A percentile compares a stretch with the other conserved stretches of the same genome.
Evolutionary conservation across 2,329 filamentous ascomycete species (phyloP).

Genomic region (Colletotrichum incanum): DNA sequence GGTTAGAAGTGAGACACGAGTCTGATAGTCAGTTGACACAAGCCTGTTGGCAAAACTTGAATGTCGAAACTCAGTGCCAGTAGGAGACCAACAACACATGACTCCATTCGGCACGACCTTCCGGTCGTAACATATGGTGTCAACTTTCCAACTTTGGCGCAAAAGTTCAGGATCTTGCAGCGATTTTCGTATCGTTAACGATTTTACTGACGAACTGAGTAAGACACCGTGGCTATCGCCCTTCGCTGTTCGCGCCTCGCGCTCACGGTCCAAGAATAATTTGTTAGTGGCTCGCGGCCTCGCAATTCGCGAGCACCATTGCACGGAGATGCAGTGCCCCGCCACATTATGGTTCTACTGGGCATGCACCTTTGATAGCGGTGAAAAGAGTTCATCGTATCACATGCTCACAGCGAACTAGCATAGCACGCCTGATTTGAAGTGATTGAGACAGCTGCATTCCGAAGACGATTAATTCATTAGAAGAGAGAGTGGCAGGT

Average conservation of each 20-base stretch:
- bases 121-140: background rate
- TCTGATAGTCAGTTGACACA: background rate
- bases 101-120: background rate
- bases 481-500: too few species aligned
- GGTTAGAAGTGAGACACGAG: background rate
- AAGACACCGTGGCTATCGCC: background rate
- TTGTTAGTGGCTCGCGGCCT: background rate
- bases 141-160: background rate
- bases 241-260: background rate
- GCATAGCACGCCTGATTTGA: too few species aligned
- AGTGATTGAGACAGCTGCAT: too few species aligned
- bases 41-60: background rate
- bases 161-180: background rate
- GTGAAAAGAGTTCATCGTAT: background rate
- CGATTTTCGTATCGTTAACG: background rate
- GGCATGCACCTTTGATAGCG: background rate
- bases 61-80: background rate
- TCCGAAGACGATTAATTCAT: too few species aligned
- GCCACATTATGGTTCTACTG: too few species aligned
- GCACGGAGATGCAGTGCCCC: background rate
- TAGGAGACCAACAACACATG: background rate
- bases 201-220: background rate
- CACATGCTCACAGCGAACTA: background rate
- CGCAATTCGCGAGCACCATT: background rate
- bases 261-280: background rate